phyloP scores from a whole-genome alignment of 345 rosid genomes.

The Pelargonium nanum region DNA sequence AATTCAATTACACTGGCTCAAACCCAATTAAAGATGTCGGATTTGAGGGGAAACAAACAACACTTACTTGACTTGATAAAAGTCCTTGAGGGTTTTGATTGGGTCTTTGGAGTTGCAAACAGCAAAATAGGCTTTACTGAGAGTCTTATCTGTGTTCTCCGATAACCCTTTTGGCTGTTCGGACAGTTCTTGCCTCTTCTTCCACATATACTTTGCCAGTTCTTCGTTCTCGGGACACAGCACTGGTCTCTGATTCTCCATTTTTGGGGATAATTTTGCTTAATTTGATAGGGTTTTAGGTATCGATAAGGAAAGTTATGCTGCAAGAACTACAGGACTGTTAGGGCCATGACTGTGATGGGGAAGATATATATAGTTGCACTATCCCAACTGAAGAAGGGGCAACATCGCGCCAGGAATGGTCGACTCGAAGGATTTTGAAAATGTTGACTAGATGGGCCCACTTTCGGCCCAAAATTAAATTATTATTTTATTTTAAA shows the following conservation, averaged over 20 bases:
- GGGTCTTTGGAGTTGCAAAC: slow-evolving; percentile 44
- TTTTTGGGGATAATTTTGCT: slow-evolving; percentile 9
- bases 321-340: not conserved
- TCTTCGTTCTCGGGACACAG: slow-evolving; percentile 50
- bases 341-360: not conserved
- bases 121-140: slow-evolving; percentile 45
- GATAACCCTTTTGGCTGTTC: slow-evolving; percentile 62
- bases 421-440: not conserved
- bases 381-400: too few species aligned
- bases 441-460: not conserved
- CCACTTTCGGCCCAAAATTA: too few species aligned
- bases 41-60: slow-evolving; percentile 1
- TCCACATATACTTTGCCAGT: slow-evolving; percentile 44
- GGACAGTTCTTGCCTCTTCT: slow-evolving; percentile 56
- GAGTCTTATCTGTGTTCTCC: slow-evolving; percentile 48
- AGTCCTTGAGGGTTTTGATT: slow-evolving; percentile 57
- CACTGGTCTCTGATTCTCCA: slow-evolving; percentile 46
- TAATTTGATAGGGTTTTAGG: not conserved
- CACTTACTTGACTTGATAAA: slow-evolving; percentile 62
- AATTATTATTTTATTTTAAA: too few species aligned
- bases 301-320: not conserved
- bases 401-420: not conserved
- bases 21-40: not conserved
- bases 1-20: too few species aligned
- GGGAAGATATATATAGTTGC: too few species aligned